Base-by-base conservation (phyloP, 2,329 filamentous ascomycete species). In the Apiospora phragmitis region DNA sequence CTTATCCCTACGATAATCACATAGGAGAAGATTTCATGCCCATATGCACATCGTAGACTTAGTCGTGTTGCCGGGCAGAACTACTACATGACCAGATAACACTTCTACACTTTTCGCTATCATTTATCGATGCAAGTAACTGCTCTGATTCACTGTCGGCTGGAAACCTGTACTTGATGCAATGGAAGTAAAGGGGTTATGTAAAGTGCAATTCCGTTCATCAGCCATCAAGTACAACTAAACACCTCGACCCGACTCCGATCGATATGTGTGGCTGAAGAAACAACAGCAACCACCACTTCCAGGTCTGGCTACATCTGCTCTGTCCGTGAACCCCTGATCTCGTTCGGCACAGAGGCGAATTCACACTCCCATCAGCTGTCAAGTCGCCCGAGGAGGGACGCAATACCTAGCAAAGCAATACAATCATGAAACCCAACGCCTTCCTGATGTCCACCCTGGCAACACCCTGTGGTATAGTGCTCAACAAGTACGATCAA, bases 351-450 rank as follows among this genome's bases (percentile, higher is more conserved):
- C 32, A 62, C 18, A 38, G 26, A 32, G 55, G 32, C 32, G 32
- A 7, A 62, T 38, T 21, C 29, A 62, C 32, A 18, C 55, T 62
- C 32, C 21, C 55, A 38, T 62, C 29, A 29, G 21, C 32, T 62
- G 32, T 4, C 55, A 21, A n/a, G 55, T 38, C 55, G 18, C 29
- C 51, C 51, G 29, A 59, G 51, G 24, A 67, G 65, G 43, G 65
- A 45, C 18, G n/a, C 32, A 24, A 45, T 26, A 67, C 65, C 65
- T 24, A 67, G 65, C 65, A 67, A 67, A 45, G 42, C 65, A 42
- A 67, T 45, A 67, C 42, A 67, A 47, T 35, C 42, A 47, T 67
- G 18, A 47, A 67, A 67, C 65, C 65, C 45, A 67, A 67, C 65
- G 65, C 65, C 65, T 4, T 12, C 65, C 24, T 35, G 32, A 45